Conservation (phyloP, 1,139 yeast species). For the Kodamaea arcana region DNA sequence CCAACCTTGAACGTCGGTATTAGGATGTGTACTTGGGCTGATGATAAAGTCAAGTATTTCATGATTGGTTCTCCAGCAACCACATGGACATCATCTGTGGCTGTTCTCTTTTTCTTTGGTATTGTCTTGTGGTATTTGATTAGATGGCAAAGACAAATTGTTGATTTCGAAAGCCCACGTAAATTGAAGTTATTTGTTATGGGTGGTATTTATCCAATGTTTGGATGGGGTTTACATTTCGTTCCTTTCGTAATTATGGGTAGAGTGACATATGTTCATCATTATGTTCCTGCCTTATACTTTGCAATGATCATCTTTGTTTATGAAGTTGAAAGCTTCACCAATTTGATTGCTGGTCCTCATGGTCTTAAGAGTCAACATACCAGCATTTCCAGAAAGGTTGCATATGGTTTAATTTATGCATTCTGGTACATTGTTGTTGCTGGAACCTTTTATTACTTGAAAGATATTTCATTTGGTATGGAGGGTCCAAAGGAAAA, state of each 20-base stretch:
- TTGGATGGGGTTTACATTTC: slow-evolving; percentile 94
- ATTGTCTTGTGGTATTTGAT: slow-evolving; percentile 56
- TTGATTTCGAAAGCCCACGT: slow-evolving; percentile 50
- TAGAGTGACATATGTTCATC: slow-evolving; percentile 96
- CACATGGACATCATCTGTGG: slow-evolving; percentile 85
- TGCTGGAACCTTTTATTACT: slow-evolving; percentile 64
- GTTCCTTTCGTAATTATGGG: slow-evolving; percentile 92
- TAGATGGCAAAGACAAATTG: slow-evolving; percentile 92
- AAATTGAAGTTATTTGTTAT: slow-evolving; percentile 42
- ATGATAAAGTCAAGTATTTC: slow-evolving; percentile 74
- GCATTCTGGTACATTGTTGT: slow-evolving; percentile 51
- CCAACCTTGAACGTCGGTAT: slow-evolving; percentile 89
- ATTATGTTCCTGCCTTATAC: slow-evolving; percentile 92
- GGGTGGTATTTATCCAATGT: slow-evolving; percentile 88
- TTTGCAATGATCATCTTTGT: slow-evolving; percentile 85
- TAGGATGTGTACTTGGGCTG: slow-evolving; percentile 94
- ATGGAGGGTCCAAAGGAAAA: slow-evolving; percentile 76
- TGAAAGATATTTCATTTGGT: slow-evolving; percentile 82
- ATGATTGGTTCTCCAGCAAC: slow-evolving; percentile 91
- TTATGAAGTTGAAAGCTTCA: slow-evolving; percentile 66
- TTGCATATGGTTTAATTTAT: slow-evolving; percentile 30
- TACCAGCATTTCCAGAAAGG: slow-evolving; percentile 17
- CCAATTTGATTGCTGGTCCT: slow-evolving; percentile 39
- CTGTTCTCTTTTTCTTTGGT: slow-evolving; percentile 58
- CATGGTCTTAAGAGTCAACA: slow-evolving; percentile 12